phyloP scores from a whole-genome alignment of 192 early-diverging fungal genomes.

The Coemansia sp. region DNA sequence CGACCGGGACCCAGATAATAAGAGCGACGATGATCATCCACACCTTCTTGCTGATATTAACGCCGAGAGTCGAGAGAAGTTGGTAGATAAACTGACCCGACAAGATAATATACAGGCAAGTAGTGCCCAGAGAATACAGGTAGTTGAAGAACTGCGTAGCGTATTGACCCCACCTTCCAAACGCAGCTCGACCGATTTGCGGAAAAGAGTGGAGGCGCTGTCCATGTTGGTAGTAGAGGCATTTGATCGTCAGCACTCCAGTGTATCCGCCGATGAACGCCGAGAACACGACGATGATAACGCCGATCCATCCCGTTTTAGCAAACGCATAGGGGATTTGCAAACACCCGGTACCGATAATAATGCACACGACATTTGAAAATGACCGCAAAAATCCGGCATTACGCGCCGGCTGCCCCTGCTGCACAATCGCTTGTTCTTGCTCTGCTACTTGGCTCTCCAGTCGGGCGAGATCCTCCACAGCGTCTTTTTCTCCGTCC shows the following conservation, averaged over 20 bases:
- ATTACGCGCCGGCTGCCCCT: constrained; percentile 26
- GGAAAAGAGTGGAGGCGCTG: constrained; percentile 58
- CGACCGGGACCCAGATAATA: constrained; percentile 64
- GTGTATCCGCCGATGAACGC: constrained; percentile 72
- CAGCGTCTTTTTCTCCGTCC: constrained; percentile 22
- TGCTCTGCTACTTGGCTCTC: constrained; percentile 14
- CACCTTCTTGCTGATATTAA: constrained; percentile 43
- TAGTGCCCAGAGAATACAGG: constrained; percentile 64
- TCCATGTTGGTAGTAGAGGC: constrained; percentile 61
- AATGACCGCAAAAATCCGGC: constrained; percentile 56
- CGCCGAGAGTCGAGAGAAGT: constrained; percentile 53
- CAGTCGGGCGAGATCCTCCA: constrained; percentile 17
- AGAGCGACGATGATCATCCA: constrained; percentile 62
- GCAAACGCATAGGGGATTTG: constrained; percentile 78
- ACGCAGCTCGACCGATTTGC: constrained; percentile 66
- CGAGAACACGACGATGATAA: constrained; percentile 65
- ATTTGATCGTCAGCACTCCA: constrained; percentile 68
- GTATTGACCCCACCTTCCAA: constrained; percentile 61
- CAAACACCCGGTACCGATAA: constrained; percentile 77
- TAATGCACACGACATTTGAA: constrained; percentile 69
- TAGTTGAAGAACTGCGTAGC: constrained; percentile 63
- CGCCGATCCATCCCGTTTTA: constrained; percentile 78
- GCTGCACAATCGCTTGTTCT: not conserved
- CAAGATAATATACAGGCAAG: constrained; percentile 68
- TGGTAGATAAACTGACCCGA: constrained; percentile 64